Base-by-base conservation (phyloP, 495 filamentous ascomycete genomes). In the Rhypophila decipiens region DNA sequence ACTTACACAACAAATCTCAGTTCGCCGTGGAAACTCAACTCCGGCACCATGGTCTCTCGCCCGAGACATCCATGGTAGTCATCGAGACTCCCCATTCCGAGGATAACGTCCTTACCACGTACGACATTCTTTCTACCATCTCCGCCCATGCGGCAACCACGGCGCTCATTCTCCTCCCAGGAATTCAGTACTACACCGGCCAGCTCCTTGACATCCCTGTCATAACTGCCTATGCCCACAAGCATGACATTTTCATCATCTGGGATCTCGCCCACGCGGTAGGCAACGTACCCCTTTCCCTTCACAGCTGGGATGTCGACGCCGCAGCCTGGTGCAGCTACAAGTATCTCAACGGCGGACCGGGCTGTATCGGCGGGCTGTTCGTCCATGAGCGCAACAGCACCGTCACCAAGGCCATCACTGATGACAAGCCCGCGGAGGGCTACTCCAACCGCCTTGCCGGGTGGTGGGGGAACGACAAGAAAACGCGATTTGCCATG, bases 241-340 rank as follows among this genome's bases (percentile, higher is more conserved):
- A 73, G 12, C 79, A 83, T 51, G 83, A 79, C 29, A 87, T 98
- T 46, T 69, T 85, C 27, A 79, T 96, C 31, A 87, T 90, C 45
- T 98, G 90, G 89, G 93, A 98, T 63, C 84, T 96, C 47, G 93
- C 93, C 3, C 93, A 98, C 67, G 93, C 90, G 9, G 88, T 81
- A 5, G 93, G 94, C 24, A 98, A 98, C 65, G 88, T 96, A 4
- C 79, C 84, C 10, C 69, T 96, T 12, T 66, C 73, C 19, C 76
- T 98, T 20, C 88, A 95, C 63, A 85, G 88, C 58, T 97, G 94
- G 94, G 78, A 90, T 44, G 90, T 96, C 22, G 93, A 98, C 65
- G 94, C 94, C 47, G 90, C 93, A 3, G 86, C 76, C n/a, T 98
- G 93, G 93, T 98, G 93, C 65, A 87, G 77, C 41, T 98, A 98